These are phyloP conservation scores for Grammothele lineata DNA, from an alignment of 768 basidiomycete species.

Conservation along the genomic window DNA sequence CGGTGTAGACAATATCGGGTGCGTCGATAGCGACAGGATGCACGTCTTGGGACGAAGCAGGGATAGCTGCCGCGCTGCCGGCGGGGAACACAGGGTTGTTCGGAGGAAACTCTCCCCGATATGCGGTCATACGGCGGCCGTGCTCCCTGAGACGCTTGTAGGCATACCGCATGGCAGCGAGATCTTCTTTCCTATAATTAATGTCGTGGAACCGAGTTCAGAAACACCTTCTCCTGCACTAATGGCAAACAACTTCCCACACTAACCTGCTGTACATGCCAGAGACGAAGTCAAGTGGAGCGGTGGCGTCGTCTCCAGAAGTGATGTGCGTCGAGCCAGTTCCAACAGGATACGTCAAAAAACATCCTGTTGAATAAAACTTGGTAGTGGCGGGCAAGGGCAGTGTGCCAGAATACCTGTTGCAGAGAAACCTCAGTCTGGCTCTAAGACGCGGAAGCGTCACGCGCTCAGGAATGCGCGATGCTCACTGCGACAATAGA, in stretches of 20 bases:
- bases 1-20: conserved; percentile 29
- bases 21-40: conserved; percentile 24
- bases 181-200: conserved; percentile 24
- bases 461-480: conserved; percentile 9
- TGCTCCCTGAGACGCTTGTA: conserved; percentile 58
- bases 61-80: conserved; percentile 24
- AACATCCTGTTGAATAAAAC: conserved; percentile 26
- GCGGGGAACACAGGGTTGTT: conserved; percentile 30
- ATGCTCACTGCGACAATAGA: conserved; percentile 37
- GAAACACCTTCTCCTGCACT: too few relatives aligned
- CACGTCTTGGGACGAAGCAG: conserved; percentile 11
- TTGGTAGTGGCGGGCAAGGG: conserved; percentile 21
- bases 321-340: conserved; percentile 45
- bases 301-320: conserved; percentile 36
- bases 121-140: conserved; percentile 45
- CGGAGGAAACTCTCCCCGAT: conserved; percentile 29
- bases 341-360: conserved; percentile 42
- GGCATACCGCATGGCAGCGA: conserved; percentile 42
- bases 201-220: too few relatives aligned
- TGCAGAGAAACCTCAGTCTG: neutral
- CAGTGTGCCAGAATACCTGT: conserved; percentile 25
- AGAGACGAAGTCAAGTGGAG: conserved; percentile 41
- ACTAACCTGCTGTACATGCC: conserved; percentile 40
- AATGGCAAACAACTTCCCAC: too few relatives aligned
- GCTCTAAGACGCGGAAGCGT: too few relatives aligned